Base-by-base conservation (phyloP, 1,139 yeast species). In the Yamadazyma sp. region DNA sequence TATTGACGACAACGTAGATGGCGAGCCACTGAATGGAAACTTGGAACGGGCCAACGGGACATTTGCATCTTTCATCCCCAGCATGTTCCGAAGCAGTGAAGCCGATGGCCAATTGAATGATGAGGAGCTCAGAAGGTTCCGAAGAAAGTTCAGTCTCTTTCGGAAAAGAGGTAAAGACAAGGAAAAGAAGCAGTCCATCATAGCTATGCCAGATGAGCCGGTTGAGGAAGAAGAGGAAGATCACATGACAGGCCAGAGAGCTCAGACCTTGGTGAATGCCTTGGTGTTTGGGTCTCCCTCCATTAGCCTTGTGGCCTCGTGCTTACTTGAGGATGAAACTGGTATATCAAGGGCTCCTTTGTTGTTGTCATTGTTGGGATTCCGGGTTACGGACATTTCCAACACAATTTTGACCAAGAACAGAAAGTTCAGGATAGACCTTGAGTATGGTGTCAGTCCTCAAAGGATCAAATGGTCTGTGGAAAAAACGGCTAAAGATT, bases 391-490 rank as follows among this genome's bases (percentile, higher is more conserved):
- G 38, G 88, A 78, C 47, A 65, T 70, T 11, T 70, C 82, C 1
- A 57, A 59, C 15, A 57, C 64, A 12, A 56, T 63, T 4, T 51
- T 54, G 39, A 71, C 76, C 3, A 76, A 70, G 44, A 76, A 76
- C 42, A 64, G 83, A 41, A 76, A 69, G 38, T 88, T 76, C 50
- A 71, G 76, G 43, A 66, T 92, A 15, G 86, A 84, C 41, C 66
- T 92, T 39, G 96, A 89, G 54, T 92, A 92, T 54, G 98, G 97
- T 2, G 80, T 89, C 14, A 96, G 96, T 1, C 78, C 80, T 4
- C 79, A 84, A 40, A 67, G 92, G 42, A 68, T 89, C 52, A 76
- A 78, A 46, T 94, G 99, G 98, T 68, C 82, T 1, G 78, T 94
- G 6, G 73, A 80, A 29, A 84, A 84, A 50, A 85, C 80, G 16